These are phyloP conservation scores for Teunomyces panamensis DNA, from an alignment of 805 yeast species.

Conservation along the genomic window DNA sequence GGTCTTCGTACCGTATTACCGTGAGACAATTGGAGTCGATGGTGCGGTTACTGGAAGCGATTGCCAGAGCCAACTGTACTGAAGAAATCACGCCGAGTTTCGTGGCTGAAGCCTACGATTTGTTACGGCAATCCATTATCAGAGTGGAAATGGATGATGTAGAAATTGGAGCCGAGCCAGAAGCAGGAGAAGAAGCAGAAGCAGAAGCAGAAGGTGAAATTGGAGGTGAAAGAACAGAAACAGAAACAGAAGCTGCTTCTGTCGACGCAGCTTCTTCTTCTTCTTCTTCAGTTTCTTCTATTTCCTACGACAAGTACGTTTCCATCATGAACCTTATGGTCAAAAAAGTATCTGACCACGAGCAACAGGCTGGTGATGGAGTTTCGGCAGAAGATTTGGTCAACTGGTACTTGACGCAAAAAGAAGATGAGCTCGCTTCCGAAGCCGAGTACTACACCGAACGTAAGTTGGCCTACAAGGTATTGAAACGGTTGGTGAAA, in stretches of 20 bases:
- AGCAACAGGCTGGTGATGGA: conserved; percentile 53
- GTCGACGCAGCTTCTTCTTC: neutral
- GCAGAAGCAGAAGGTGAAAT: too few relatives aligned
- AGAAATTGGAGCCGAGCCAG: conserved; percentile 60
- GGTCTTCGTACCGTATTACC: conserved; percentile 89
- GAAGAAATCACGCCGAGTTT: conserved; percentile 79
- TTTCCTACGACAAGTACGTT: conserved; percentile 84
- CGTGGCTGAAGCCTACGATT: conserved; percentile 90
- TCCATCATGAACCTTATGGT: conserved; percentile 80
- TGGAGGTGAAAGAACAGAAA: too few relatives aligned
- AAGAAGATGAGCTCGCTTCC: conserved; percentile 65
- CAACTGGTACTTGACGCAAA: conserved; percentile 77
- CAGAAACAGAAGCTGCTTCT: conserved; percentile 7
- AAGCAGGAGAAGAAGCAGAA: conserved; percentile 12
- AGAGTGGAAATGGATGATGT: conserved; percentile 93
- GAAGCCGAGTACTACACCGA: conserved; percentile 73
- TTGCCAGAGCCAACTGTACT: conserved; percentile 94
- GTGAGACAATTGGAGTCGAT: conserved; percentile 94
- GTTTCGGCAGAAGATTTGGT: conserved; percentile 64
- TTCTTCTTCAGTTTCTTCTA: conserved; percentile 34
- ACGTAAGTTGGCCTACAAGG: conserved; percentile 69
- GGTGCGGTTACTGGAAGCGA: conserved; percentile 92
- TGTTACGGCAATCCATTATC: conserved; percentile 86
- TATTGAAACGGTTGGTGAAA: conserved; percentile 75
- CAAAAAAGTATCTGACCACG: conserved; percentile 55